phyloP scores from a whole-genome alignment of 768 basidiomycete species.

The Mycena pura region DNA sequence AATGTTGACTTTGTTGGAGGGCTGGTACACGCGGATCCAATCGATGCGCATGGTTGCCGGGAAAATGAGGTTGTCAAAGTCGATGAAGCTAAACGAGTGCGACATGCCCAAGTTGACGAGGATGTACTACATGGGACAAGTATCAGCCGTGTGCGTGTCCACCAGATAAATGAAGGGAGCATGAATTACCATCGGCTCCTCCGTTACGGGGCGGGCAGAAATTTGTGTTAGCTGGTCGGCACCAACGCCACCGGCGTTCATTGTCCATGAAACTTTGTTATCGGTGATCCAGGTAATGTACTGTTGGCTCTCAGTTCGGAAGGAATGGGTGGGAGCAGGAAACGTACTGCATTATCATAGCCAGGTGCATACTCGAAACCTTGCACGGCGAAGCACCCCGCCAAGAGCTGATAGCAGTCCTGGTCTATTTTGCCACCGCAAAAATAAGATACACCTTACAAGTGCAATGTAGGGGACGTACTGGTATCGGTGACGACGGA shows the following conservation, averaged over 20 bases:
- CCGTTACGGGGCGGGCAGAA: conserved; percentile 60
- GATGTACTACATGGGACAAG: conserved; percentile 56
- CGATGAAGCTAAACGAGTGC: conserved; percentile 68
- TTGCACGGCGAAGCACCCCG: conserved; percentile 53
- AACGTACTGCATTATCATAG: conserved; percentile 46
- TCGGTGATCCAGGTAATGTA: conserved; percentile 80
- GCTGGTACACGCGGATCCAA: conserved; percentile 82
- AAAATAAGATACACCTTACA: conserved; percentile 16
- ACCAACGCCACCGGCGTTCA: conserved; percentile 55
- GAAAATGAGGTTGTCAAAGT: conserved; percentile 60
- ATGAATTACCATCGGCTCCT: conserved; percentile 82
- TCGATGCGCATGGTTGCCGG: conserved; percentile 76
- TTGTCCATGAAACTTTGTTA: conserved; percentile 60
- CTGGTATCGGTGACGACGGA: conserved; percentile 41
- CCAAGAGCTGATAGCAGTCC: conserved; percentile 52
- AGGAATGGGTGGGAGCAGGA: conserved; percentile 37
- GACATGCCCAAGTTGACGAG: conserved; percentile 78
- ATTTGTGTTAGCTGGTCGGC: conserved; percentile 61
- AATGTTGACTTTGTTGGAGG: conserved; percentile 52
- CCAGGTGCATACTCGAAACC: conserved; percentile 63
- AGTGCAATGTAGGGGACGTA: conserved; percentile 25
- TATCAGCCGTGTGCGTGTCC: conserved; percentile 37
- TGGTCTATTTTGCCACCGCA: conserved; percentile 35
- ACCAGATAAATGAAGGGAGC: background rate
- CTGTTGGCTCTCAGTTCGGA: conserved; percentile 23